Conservation (phyloP, 371 early-diverging fungal species). For the Synchytrium microbalum region DNA sequence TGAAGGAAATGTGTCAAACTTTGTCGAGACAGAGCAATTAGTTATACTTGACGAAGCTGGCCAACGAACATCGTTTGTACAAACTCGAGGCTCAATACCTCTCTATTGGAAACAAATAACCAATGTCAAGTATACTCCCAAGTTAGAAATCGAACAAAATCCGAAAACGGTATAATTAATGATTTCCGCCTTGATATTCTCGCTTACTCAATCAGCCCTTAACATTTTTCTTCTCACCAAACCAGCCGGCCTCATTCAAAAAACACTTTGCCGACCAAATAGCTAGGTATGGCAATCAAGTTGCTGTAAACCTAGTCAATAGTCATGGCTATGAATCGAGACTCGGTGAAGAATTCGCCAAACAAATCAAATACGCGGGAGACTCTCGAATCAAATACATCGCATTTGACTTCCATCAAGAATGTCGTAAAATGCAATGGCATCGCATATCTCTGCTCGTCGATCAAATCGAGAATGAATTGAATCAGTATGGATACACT, state of each 20-base stretch:
- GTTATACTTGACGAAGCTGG: constrained; percentile 41
- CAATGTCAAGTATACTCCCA: constrained; percentile 87
- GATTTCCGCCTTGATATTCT: constrained; percentile 1
- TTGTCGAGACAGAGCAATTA: constrained; percentile 97
- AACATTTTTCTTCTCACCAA: constrained; percentile 1
- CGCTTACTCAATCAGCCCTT: constrained; percentile 1
- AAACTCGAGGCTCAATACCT: constrained; percentile 97
- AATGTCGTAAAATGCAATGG: constrained; percentile 90
- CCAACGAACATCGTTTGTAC: constrained; percentile 58
- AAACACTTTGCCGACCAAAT: constrained; percentile 69
- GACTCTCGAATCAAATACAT: constrained; percentile 60
- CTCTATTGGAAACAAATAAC: constrained; percentile 92
- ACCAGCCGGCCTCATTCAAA: constrained; percentile 33
- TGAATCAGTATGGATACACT: constrained; percentile 57
- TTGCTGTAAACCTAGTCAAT: constrained; percentile 86
- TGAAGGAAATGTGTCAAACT: constrained; percentile 92
- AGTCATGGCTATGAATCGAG: constrained; percentile 79
- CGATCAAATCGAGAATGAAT: constrained; percentile 55
- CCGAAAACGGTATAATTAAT: constrained; percentile 51
- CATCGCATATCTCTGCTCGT: constrained; percentile 67
- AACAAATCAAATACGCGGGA: constrained; percentile 33
- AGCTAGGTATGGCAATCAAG: constrained; percentile 64
- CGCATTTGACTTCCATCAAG: constrained; percentile 94
- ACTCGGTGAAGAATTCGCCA: constrained; percentile 73
- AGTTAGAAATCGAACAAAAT: constrained; percentile 60